Evolutionary conservation across 2,329 filamentous ascomycete genomes (phyloP).

Genomic region (Pezicula neosporulosa): DNA sequence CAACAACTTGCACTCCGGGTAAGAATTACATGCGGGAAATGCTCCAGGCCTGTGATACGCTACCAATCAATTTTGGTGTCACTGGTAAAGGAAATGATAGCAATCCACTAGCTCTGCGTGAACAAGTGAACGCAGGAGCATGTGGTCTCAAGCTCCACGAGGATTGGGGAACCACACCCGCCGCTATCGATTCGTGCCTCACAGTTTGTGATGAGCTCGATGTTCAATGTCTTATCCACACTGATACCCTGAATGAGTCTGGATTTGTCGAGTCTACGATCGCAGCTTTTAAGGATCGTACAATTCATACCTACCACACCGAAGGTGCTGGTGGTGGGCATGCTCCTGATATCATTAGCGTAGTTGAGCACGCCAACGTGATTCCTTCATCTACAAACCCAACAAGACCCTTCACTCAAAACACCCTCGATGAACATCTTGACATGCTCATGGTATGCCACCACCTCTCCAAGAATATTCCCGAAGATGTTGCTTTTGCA

Average conservation of each 20-base stretch:
- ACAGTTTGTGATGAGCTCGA: slow-evolving; percentile 86
- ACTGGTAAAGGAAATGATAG: slow-evolving; percentile 94
- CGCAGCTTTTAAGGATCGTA: slow-evolving; percentile 77
- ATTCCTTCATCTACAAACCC: slow-evolving; percentile 90
- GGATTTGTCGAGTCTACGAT: slow-evolving; percentile 96
- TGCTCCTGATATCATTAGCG: slow-evolving; percentile 91
- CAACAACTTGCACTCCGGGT: slow-evolving; percentile 90
- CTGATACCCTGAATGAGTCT: slow-evolving; percentile 92
- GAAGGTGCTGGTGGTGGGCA: slow-evolving; percentile 94
- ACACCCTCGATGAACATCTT: slow-evolving; percentile 93
- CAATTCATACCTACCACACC: slow-evolving; percentile 96
- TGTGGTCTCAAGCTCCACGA: slow-evolving; percentile 93
- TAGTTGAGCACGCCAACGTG: slow-evolving; percentile 85
- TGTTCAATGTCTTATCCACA: slow-evolving; percentile 91
- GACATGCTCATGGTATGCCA: slow-evolving; percentile 99
- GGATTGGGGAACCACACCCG: slow-evolving; percentile 91
- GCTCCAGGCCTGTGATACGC: slow-evolving; percentile 78
- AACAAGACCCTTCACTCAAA: slow-evolving; percentile 83
- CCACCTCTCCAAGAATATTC: slow-evolving; percentile 86
- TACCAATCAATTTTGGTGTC: slow-evolving; percentile 86
- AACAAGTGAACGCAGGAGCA: slow-evolving; percentile 79
- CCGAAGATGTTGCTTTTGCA: slow-evolving; percentile 93
- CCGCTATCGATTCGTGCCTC: slow-evolving; percentile 85
- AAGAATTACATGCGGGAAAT: slow-evolving; percentile 81
- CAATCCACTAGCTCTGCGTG: slow-evolving; percentile 63